Percentiles rank a stretch among this genome's conserved stretches.
phyloP scores from a whole-genome alignment of 2,329 filamentous ascomycete species.

The Sphaceloma murrayae region DNA sequence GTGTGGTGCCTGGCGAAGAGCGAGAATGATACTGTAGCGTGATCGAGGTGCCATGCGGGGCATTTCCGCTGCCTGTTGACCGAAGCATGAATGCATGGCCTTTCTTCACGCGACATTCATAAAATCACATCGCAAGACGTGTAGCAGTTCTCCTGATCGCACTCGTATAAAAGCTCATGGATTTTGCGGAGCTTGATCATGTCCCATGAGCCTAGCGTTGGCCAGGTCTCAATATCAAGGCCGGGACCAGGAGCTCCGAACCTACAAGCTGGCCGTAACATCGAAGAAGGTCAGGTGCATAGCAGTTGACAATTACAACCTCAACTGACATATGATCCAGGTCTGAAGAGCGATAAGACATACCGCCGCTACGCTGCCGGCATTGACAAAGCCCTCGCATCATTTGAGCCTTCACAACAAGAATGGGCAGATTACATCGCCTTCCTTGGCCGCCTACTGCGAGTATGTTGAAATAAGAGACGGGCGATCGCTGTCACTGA shows the following conservation, averaged over 20 bases:
- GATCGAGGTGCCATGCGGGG: too few species aligned
- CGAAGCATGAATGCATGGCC: not conserved
- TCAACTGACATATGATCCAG: not conserved
- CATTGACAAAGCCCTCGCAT: constrained; percentile 74
- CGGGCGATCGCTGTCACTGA: not conserved
- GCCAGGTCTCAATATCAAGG: not conserved
- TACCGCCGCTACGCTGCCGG: constrained; percentile 84
- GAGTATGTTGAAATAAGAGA: constrained; percentile 45
- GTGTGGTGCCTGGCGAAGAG: not conserved
- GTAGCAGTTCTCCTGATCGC: not conserved
- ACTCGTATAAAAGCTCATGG: constrained; percentile 15
- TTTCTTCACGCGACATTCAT: too few species aligned
- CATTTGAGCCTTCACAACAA: constrained; percentile 88
- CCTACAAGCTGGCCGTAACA: constrained; percentile 6
- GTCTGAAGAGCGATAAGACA: constrained; percentile 49
- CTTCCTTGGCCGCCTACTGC: constrained; percentile 81
- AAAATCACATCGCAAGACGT: too few species aligned
- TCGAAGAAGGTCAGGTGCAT: constrained; percentile 1
- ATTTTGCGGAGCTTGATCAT: constrained; percentile 23
- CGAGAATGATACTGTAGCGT: too few species aligned
- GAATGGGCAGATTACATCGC: constrained; percentile 99
- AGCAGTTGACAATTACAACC: not conserved
- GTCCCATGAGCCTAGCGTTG: constrained; percentile 13
- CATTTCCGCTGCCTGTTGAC: constrained; percentile 5
- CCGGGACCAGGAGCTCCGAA: constrained; percentile 12